Conservation (phyloP, 768 basidiomycete genomes). For the Lactifluus subvellereus region DNA sequence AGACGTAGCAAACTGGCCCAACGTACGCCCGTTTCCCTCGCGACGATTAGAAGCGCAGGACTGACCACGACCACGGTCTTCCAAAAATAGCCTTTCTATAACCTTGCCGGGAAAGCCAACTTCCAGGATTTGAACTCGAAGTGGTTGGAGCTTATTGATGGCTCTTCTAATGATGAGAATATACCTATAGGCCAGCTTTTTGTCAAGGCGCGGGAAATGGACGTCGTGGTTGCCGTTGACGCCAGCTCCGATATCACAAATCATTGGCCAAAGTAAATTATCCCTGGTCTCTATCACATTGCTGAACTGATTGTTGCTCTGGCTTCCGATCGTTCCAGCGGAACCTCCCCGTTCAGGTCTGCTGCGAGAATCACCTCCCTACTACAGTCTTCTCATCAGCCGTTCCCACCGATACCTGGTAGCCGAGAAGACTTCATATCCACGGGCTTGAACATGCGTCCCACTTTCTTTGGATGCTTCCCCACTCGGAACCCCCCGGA, state of each 20-base stretch:
- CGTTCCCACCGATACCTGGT: conserved; percentile 58
- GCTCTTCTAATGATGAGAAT: conserved; percentile 63
- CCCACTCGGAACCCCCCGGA: conserved; percentile 43
- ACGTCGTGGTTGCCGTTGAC: conserved; percentile 75
- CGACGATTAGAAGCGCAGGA: background rate
- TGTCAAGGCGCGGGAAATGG: conserved; percentile 59
- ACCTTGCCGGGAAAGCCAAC: conserved; percentile 37
- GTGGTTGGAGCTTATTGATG: conserved; percentile 64
- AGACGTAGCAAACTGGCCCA: conserved; percentile 68
- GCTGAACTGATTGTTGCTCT: background rate
- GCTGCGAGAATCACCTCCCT: conserved; percentile 40
- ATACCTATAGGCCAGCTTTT: conserved; percentile 67
- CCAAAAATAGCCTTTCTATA: conserved; percentile 40
- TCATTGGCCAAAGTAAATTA: conserved; percentile 60
- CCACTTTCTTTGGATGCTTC: conserved; percentile 80
- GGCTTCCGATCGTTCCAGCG: conserved; percentile 33
- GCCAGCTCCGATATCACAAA: conserved; percentile 50
- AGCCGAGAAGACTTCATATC: conserved; percentile 46
- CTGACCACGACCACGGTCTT: background rate
- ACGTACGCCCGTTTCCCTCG: conserved; percentile 29
- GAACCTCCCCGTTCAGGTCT: conserved; percentile 45
- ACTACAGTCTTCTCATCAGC: conserved; percentile 47
- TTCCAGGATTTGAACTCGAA: conserved; percentile 49
- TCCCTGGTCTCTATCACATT: background rate
- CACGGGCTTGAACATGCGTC: conserved; percentile 57